A percentile compares a stretch with the other conserved stretches of the same genome.
phyloP scores from a whole-genome alignment of 768 basidiomycete species.

The Heimioporus sp. region DNA sequence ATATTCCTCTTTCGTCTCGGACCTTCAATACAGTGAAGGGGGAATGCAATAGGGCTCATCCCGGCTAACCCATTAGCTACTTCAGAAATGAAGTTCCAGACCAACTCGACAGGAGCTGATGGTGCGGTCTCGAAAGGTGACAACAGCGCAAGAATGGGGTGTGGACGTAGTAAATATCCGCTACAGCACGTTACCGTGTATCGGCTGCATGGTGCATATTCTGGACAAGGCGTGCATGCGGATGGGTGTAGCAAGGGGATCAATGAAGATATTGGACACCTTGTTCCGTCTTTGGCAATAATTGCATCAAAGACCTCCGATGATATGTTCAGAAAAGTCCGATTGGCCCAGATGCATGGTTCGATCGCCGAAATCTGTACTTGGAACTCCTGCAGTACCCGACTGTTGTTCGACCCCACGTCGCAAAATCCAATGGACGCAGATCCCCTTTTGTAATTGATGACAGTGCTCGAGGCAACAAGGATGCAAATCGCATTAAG shows the following conservation, averaged over 20 bases:
- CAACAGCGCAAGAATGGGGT: conserved; percentile 49
- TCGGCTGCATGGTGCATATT: conserved; percentile 61
- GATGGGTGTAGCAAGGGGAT: conserved; percentile 58
- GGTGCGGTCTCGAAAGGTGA: conserved; percentile 39
- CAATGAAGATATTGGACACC: conserved; percentile 55
- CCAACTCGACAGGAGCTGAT: conserved; percentile 37
- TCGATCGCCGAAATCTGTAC: conserved; percentile 45
- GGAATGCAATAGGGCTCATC: conserved; percentile 73
- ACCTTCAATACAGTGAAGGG: conserved; percentile 76
- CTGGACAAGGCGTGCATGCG: conserved; percentile 70
- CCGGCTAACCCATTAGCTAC: conserved; percentile 69
- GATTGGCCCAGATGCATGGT: conserved; percentile 56
- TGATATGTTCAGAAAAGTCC: conserved; percentile 41
- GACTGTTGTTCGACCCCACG: conserved; percentile 58
- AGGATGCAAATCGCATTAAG: conserved; percentile 38
- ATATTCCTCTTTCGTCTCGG: conserved; percentile 72
- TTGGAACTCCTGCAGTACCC: conserved; percentile 47
- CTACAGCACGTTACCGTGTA: conserved; percentile 61
- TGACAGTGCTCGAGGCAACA: conserved; percentile 31
- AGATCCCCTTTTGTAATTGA: conserved; percentile 66
- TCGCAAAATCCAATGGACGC: conserved; percentile 77
- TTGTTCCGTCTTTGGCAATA: conserved; percentile 30
- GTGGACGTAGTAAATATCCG: conserved; percentile 64
- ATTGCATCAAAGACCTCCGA: conserved; percentile 26
- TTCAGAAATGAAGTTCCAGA: conserved; percentile 47